phyloP scores from a whole-genome alignment of 305 asterid species.

The Striga hermonthica region DNA sequence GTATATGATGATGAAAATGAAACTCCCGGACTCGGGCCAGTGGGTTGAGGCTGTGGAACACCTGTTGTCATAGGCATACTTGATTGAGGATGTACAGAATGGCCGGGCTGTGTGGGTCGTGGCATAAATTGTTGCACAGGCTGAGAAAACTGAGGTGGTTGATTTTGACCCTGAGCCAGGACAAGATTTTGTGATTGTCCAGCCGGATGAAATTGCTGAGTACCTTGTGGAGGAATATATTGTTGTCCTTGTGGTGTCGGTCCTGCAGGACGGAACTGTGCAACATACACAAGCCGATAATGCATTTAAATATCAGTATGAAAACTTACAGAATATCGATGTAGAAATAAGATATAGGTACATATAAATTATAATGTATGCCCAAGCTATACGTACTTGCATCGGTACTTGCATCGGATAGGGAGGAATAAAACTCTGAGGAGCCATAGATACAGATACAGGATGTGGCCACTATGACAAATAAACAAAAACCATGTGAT shows the following conservation, averaged over 20 bases:
- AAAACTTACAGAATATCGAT: constrained; percentile 9
- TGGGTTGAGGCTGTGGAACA: constrained; percentile 52
- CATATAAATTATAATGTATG: no score
- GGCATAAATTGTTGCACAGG: constrained; percentile 63
- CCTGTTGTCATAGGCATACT: constrained; percentile 54
- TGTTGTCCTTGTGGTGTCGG: constrained; percentile 62
- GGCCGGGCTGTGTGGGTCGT: constrained; percentile 57
- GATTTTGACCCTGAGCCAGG: constrained; percentile 62
- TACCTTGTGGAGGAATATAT: constrained; percentile 49
- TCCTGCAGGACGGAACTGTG: constrained; percentile 62
- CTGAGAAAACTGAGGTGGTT: constrained; percentile 67
- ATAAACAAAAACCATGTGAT: constrained; percentile 27
- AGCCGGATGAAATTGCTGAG: constrained; percentile 69
- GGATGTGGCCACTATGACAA: constrained; percentile 64
- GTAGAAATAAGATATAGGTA: constrained; percentile 4
- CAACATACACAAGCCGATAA: constrained; percentile 32
- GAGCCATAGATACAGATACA: constrained; percentile 62
- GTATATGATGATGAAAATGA: constrained; percentile 62
- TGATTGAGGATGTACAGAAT: constrained; percentile 52
- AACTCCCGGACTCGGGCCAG: constrained; percentile 51
- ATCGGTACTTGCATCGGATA: constrained; percentile 71
- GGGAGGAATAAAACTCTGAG: constrained; percentile 61
- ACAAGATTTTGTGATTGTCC: constrained; percentile 60
- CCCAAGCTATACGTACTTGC: not conserved
- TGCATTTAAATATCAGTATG: not conserved